These are phyloP conservation scores for Sapria himalayana DNA, from an alignment of 345 rosid species.

Conservation along the genomic window DNA sequence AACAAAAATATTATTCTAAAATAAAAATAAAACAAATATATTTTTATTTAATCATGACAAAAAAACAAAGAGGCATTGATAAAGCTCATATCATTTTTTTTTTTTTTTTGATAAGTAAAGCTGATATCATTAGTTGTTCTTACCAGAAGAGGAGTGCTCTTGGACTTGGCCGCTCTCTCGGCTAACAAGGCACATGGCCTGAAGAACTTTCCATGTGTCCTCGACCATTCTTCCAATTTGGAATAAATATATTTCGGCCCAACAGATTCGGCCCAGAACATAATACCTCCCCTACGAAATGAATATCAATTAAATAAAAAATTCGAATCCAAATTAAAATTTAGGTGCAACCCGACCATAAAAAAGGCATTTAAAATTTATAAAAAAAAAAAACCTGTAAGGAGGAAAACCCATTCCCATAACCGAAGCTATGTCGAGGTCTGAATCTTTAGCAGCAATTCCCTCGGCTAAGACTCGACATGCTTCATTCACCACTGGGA, in stretches of 20 bases:
- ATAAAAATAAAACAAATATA: no score
- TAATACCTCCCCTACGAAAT: constrained; percentile 92
- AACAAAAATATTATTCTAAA: no score
- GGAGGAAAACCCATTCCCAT: constrained; percentile 98
- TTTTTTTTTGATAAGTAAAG: no score
- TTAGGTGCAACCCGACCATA: no score
- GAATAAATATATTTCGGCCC: constrained; percentile 55
- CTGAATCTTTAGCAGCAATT: constrained; percentile 79
- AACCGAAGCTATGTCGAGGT: constrained; percentile 69
- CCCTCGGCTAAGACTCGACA: constrained; percentile 86
- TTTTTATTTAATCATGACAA: no score
- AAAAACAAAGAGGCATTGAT: no score
- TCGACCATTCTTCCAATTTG: constrained; percentile 68
- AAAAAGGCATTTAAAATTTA: no score
- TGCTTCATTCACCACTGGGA: constrained; percentile 92
- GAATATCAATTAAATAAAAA: no score
- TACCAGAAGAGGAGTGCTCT: constrained; percentile 29
- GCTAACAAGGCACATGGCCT: constrained; percentile 80
- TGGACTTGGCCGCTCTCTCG: constrained; percentile 42
- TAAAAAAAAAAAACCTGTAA: constrained; percentile 30
- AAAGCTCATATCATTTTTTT: background rate
- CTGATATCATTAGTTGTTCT: no score
- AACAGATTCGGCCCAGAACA: constrained; percentile 86
- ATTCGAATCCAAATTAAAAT: no score
- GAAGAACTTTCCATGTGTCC: constrained; percentile 62